Conservation (phyloP, 2,329 filamentous ascomycete genomes). For the Penicillium brevicompactum region DNA sequence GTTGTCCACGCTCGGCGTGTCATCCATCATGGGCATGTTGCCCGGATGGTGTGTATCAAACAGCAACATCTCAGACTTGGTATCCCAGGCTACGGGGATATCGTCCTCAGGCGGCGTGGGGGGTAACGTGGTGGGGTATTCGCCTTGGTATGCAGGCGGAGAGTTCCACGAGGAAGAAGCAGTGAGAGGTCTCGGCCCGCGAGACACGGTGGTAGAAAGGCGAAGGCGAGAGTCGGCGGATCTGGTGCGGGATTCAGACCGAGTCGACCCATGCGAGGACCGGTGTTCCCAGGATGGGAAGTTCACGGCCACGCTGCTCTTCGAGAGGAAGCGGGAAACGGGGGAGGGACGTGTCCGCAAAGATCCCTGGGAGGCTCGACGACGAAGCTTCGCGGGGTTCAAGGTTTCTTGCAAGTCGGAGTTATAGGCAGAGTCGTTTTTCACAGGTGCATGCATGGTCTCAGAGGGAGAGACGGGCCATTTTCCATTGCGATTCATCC, state of each 20-base stretch:
- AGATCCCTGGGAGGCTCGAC: slow-evolving; percentile 41
- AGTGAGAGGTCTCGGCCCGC: slow-evolving; percentile 33
- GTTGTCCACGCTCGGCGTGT: slow-evolving; percentile 32
- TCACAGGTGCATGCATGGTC: slow-evolving; percentile 32
- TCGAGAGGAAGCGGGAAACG: slow-evolving; percentile 40
- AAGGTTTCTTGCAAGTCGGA: slow-evolving; percentile 12
- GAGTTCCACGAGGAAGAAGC: slow-evolving; percentile 30
- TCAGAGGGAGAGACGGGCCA: slow-evolving; percentile 28
- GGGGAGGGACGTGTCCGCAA: slow-evolving; percentile 36
- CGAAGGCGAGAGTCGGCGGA: slow-evolving; percentile 34
- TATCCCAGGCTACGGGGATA: slow-evolving; percentile 41
- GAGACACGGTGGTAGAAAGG: slow-evolving; percentile 38
- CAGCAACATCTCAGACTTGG: slow-evolving; percentile 32
- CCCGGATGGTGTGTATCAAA: slow-evolving; percentile 32
- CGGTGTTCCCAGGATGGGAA: slow-evolving; percentile 57
- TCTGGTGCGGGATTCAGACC: slow-evolving; percentile 29
- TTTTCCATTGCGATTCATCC: slow-evolving; percentile 39
- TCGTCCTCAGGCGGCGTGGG: slow-evolving; percentile 48
- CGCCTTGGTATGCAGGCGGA: slow-evolving; percentile 19
- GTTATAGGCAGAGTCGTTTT: slow-evolving; percentile 24
- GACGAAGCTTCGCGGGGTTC: slow-evolving; percentile 31
- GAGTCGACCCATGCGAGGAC: slow-evolving; percentile 27
- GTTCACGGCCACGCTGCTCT: slow-evolving; percentile 44
- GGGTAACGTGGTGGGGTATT: slow-evolving; percentile 40
- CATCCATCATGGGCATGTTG: slow-evolving; percentile 30